Evolutionary conservation across 805 yeast genomes (phyloP), one percentile per base, ranked within the genome.

Genomic region (Isabelozyma gotoi): DNA sequence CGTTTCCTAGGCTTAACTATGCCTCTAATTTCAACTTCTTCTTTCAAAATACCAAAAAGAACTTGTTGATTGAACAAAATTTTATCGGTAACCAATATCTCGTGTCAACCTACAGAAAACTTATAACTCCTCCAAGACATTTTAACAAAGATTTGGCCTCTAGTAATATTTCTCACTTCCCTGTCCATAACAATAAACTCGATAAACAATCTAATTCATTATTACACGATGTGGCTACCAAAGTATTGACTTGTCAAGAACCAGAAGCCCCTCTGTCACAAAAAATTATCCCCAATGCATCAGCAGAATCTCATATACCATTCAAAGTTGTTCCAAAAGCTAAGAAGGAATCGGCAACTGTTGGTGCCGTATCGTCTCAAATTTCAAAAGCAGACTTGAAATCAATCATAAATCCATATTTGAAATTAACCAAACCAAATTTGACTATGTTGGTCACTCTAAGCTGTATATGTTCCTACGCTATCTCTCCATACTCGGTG

Each of bases 381-480:
- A 47, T 42, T 34, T 31, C 50, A n/a, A 51, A 40, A 47, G 39
- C 47, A 4, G 53, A 50, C 14, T 55, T 71, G 32, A 74, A 65
- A 50, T 67, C 74, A 40, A 36, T 73, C n/a, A 58, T 76, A 0
- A 73, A 74, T 18, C 85, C 90, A 0, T 90, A 88, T 57, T 42
- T 89, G 7, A 88, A 88, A 47, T 75, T 94, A n/a, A 80, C 96
- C 3, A 94, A 94, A 63, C 99, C 99, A 12, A 77, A 89, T 44
- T 74, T 94, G 42, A 88, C 97, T 0, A 80, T 90, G 5, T 68
- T 94, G 33, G 96, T 94, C 11, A 95, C 92, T 63, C 71, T 94
- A 16, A 87, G 97, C 42, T 85, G 97, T 0, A 89, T 94, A 55
- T 89, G 97, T 49, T 85, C 97, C 0, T 94, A 92, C 60, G 97